Evolutionary conservation across 371 early-diverging fungal genomes (phyloP), one percentile per base, ranked within the genome.

Genomic region (Nematocida sp.): DNA sequence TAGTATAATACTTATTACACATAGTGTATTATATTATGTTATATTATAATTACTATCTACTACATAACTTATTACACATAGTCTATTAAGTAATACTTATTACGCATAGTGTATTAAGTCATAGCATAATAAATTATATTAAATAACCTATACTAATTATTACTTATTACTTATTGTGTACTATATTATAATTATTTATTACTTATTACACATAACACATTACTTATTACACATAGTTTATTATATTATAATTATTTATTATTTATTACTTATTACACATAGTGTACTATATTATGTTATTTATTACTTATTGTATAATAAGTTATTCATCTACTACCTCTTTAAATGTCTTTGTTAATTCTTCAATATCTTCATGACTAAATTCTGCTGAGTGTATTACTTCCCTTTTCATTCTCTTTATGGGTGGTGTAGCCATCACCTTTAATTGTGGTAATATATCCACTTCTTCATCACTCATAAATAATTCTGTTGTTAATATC

Each of bases 341-440:
- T 18, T 50, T 50, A n/a, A 58, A 18, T 18, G 18, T 2, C 66
- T 9, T 72, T 7, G 72, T 20, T 9, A 78, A 71, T 61, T 78
- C 80, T 56, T 78, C 20, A 11, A 78, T 70, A 11, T 78, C 80
- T 25, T 42, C 9, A 7, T 44, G 44, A 20, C 27, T 56, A 33
- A 78, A 78, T 42, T 67, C 66, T 15, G 47, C 44, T 18, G 70
- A 69, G 9, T 55, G 33, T 42, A 67, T 2, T 9, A n/a, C 23
- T 2, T 13, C 25, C 6, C 13, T 9, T 23, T 15, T 40, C 15
- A n/a, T 33, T n/a, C 3, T 64, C 42, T 67, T 78, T 33, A 78
- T 78, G 15, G 80, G 80, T 9, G 80, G 80, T 0, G 80, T 78
- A 13, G 70, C 46, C 6, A 78, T 67, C 7, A 78, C 46, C 42